Conservation (phyloP, 495 filamentous ascomycete genomes). For the Podospora conica region DNA sequence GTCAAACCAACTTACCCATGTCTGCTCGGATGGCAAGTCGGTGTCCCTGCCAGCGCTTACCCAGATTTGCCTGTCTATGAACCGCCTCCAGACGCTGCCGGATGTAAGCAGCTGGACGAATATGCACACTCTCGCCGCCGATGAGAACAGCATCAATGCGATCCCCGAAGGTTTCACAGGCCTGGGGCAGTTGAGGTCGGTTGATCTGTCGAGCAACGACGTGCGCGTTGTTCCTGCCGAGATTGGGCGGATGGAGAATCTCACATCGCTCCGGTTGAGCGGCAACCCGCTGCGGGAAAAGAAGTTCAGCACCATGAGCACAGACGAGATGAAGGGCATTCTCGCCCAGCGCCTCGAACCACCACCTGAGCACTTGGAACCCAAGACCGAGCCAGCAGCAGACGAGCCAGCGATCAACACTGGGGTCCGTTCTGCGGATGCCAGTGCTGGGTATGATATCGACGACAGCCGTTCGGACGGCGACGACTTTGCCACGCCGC, state of each 20-base stretch:
- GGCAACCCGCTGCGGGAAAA: conserved; percentile 86
- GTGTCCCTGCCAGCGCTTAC: conserved; percentile 61
- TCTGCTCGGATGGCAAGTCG: conserved; percentile 34
- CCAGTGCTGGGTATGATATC: conserved; percentile 25
- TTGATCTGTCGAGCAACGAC: conserved; percentile 80
- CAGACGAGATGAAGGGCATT: conserved; percentile 74
- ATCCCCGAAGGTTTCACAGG: conserved; percentile 68
- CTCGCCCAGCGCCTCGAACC: conserved; percentile 66
- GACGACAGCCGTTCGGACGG: conserved; percentile 55
- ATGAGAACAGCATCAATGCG: conserved; percentile 69
- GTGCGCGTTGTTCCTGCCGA: conserved; percentile 66
- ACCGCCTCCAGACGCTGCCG: conserved; percentile 67
- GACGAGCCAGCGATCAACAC: neutral
- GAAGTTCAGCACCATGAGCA: conserved; percentile 71
- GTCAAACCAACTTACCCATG: conserved; percentile 56
- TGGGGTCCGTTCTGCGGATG: neutral
- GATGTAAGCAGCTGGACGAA: conserved; percentile 63
- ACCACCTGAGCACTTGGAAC: conserved; percentile 23
- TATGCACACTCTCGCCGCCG: conserved; percentile 65
- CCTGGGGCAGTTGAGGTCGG: conserved; percentile 60
- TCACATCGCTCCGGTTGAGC: conserved; percentile 65
- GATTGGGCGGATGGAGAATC: conserved; percentile 72
- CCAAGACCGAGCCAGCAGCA: conserved; percentile 1
- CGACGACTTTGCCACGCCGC: conserved; percentile 57
- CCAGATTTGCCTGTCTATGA: conserved; percentile 65